Base-by-base conservation (phyloP, 2,329 filamentous ascomycete genomes). In the Microsporum audouinii region DNA sequence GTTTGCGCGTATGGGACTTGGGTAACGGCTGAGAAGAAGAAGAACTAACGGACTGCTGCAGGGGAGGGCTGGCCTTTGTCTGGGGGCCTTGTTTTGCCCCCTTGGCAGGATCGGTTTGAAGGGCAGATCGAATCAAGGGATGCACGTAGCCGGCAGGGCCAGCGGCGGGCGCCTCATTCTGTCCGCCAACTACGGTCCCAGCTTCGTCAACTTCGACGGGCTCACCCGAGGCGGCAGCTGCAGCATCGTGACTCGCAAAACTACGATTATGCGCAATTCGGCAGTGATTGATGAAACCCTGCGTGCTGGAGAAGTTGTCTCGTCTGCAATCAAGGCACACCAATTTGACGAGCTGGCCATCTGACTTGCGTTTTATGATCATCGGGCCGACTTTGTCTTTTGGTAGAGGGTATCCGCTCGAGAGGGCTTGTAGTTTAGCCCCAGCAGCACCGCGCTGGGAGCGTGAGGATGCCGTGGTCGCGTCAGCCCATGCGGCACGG, bases 201-300 rank as follows among this genome's bases (percentile, higher is more conserved):
- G 73, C 73, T 60, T 87, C 84, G 65, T 87, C 82, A 64, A 83
- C 78, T 67, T 95, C 88, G 62, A 96, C 84, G 10, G 88, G 84
- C 66, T 91, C 86, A 59, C 94, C 94, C 67, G 90, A 95, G 63
- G 88, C 88, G 61, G 91, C 82, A 38, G 92, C 94, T 64, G 94
- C 94, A 69, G 91, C 89, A 73, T 97, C 92, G 70, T 99, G 94
- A 68, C 90, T 96, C 76, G 95, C 92, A 79, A 91, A 97, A 65
- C 95, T 91, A 62, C 89, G 83, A 71, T 88, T 88, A 76, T 99
- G 94, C 31, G 91, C 91, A 68, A 99, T 97, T 61, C 94, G 90
- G 72, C 92, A 97, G 72, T 99, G 94, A 71, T 99, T 99, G 77
- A 99, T 94, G 76, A 97, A 97, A n/a, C 94, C 94, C 74, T 97